phyloP scores from a whole-genome alignment of 306 rosid genomes.

The Carpinus viminea region DNA sequence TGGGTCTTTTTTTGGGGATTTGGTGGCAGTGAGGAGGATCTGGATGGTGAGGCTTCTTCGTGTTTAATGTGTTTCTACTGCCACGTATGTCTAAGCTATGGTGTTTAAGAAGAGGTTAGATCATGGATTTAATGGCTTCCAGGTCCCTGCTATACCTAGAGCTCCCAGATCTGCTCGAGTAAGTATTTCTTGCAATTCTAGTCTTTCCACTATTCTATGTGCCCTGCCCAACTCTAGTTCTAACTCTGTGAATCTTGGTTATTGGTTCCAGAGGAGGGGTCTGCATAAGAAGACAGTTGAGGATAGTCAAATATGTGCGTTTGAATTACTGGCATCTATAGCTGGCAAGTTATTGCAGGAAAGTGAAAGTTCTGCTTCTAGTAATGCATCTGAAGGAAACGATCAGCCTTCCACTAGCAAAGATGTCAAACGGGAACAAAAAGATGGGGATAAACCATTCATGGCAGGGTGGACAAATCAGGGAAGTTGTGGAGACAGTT shows the following conservation, averaged over 20 bases:
- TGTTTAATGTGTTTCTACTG: slow-evolving; percentile 45
- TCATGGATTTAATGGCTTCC: slow-evolving; percentile 66
- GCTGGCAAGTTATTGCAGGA: slow-evolving; percentile 90
- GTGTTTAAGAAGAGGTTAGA: slow-evolving; percentile 74
- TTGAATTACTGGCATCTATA: slow-evolving; percentile 84
- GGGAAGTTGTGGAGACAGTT: slow-evolving; percentile 54
- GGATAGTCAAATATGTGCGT: slow-evolving; percentile 59
- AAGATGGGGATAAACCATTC: slow-evolving; percentile 38
- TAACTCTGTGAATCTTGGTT: slow-evolving; percentile 31
- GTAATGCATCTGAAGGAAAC: slow-evolving; percentile 74
- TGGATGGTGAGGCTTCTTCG: slow-evolving; percentile 30
- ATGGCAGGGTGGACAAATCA: slow-evolving; percentile 40
- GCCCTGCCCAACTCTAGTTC: slow-evolving; percentile 29
- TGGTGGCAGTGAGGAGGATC: slow-evolving; percentile 48
- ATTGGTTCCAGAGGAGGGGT: slow-evolving; percentile 62
- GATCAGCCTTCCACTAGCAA: slow-evolving; percentile 40
- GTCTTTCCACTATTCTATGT: background rate
- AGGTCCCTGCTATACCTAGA: slow-evolving; percentile 66
- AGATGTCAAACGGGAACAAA: slow-evolving; percentile 47
- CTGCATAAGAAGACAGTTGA: slow-evolving; percentile 48
- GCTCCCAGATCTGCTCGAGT: slow-evolving; percentile 89
- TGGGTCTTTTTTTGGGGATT: slow-evolving; percentile 17
- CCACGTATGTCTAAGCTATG: slow-evolving; percentile 68
- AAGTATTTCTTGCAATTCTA: slow-evolving; percentile 34
- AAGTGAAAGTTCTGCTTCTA: slow-evolving; percentile 76